phyloP scores from a whole-genome alignment of 352 stramenopile genomes.

The Globisporangium solare region DNA sequence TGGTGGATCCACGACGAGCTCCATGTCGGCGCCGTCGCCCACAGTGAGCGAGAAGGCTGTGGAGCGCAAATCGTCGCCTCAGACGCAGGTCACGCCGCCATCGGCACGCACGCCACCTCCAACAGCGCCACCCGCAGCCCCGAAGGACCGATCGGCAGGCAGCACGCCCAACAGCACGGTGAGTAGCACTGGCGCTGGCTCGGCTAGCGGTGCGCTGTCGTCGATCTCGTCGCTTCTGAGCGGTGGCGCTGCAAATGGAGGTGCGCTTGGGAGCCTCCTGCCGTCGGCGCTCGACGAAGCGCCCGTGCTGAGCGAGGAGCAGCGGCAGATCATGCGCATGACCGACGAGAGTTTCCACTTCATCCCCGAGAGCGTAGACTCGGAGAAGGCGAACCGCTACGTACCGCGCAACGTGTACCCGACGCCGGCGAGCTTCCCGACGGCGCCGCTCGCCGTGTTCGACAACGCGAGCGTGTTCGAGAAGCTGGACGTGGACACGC shows the following conservation, averaged over 20 bases:
- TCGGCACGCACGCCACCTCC: slow-evolving; percentile 10
- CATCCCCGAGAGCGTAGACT: slow-evolving; percentile 87
- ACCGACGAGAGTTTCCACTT: slow-evolving; percentile 91
- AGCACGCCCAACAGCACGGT: slow-evolving; percentile 12
- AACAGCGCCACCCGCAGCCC: not conserved
- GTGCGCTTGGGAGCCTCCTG: slow-evolving; percentile 5
- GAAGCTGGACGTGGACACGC: slow-evolving; percentile 96
- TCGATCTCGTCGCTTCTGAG: slow-evolving; percentile 11
- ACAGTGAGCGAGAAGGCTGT: slow-evolving; percentile 19
- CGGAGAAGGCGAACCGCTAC: slow-evolving; percentile 89
- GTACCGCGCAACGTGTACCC: slow-evolving; percentile 94
- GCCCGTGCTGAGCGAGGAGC: slow-evolving; percentile 68
- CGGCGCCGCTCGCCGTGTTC: slow-evolving; percentile 87
- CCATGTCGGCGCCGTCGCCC: slow-evolving; percentile 31
- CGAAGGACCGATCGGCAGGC: slow-evolving; percentile 15
- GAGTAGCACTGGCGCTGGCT: not conserved
- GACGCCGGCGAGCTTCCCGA: slow-evolving; percentile 87
- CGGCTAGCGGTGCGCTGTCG: slow-evolving; percentile 10
- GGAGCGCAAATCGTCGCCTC: slow-evolving; percentile 13
- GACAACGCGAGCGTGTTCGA: slow-evolving; percentile 95
- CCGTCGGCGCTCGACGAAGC: slow-evolving; percentile 30
- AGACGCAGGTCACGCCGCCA: slow-evolving; percentile 14
- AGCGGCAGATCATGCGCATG: slow-evolving; percentile 71
- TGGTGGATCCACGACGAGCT: slow-evolving; percentile 12
- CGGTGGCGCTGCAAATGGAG: not conserved